These are phyloP conservation scores for Leptographium procerum DNA, from an alignment of 2,329 filamentous ascomycete species.

Conservation along the genomic window DNA sequence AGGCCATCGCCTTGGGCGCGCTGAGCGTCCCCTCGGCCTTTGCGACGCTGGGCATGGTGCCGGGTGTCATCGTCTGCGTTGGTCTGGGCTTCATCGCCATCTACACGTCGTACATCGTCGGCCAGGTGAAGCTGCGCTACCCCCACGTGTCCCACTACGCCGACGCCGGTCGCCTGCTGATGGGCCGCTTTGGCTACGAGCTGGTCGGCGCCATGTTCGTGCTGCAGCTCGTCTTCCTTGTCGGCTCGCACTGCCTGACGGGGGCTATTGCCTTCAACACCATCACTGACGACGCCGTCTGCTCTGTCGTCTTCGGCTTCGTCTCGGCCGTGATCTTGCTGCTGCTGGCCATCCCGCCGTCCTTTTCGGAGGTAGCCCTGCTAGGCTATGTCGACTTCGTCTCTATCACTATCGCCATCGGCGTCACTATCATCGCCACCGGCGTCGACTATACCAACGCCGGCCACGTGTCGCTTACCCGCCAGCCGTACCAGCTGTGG, in stretches of 20 bases:
- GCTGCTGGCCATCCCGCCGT: conserved; percentile 33
- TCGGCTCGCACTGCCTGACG: conserved; percentile 60
- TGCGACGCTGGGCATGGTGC: conserved; percentile 40
- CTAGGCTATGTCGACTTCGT: conserved; percentile 44
- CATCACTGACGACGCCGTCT: conserved; percentile 43
- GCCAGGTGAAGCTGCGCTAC: conserved; percentile 34
- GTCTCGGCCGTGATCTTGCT: conserved; percentile 35
- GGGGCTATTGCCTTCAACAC: conserved; percentile 59
- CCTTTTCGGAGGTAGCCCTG: conserved; percentile 36
- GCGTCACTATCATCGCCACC: conserved; percentile 3
- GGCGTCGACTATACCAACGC: neutral
- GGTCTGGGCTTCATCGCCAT: conserved; percentile 26
- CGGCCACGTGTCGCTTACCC: conserved; percentile 36
- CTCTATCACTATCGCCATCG: conserved; percentile 18
- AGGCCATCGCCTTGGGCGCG: conserved; percentile 43
- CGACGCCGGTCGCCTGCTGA: conserved; percentile 53
- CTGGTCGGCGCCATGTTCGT: conserved; percentile 50
- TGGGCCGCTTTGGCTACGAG: conserved; percentile 49
- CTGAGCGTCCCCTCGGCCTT: conserved; percentile 40
- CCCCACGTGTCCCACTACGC: conserved; percentile 55
- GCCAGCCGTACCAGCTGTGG: conserved; percentile 24
- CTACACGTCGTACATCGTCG: conserved; percentile 29
- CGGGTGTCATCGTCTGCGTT: conserved; percentile 15
- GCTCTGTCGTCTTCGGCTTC: conserved; percentile 33
- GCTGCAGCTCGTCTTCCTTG: conserved; percentile 56